Evolutionary conservation across 1,284 basidiomycete species (phyloP), one percentile per base, ranked within the genome.

Genomic region (Chalciporus sp.): DNA sequence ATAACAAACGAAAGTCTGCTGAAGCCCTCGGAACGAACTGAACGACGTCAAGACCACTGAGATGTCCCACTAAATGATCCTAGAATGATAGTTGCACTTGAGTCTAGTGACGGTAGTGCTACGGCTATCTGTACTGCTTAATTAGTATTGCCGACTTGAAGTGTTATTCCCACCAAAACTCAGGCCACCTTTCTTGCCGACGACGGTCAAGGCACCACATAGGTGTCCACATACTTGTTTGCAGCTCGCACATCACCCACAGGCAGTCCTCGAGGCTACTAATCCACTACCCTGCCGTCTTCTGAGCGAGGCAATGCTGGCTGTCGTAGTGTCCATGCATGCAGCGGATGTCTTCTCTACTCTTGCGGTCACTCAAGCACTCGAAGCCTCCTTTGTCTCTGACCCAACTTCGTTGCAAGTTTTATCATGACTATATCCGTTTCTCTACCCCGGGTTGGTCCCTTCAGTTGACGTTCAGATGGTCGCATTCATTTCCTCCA

Each of bases 351-450:
- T 59, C 58, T 60, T 53, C 59, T 53, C 55, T 60, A 58, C 58
- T 57, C 53, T 50, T 63, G 14, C 61, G 51, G 48, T 58, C 44
- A 14, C 52, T 50, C 58, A 67, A 64, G 48, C 46, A 47, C 43
- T 45, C 50, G 27, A 67, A 57, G 42, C 40, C 35, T 23, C 45
- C 51, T 4, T 50, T 45, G 7, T 40, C 46, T 49, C 27, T 56
- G 44, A 45, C 42, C 20, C 50, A 31, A 33, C 29, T 41, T 47
- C 29, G 47, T 33, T 37, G 28, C 59, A 64, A 60, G 47, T 53
- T 58, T 57, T 88, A 88, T 66, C 86, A 88, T 71, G 86, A 88
- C 67, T 88, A 86, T 68, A 74, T 88, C 55, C 86, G 86, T 51
- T 83, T 81, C 60, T 67, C 78, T 26, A 81, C 81, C 6, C 76